Conservation (phyloP, 257 asterid species). For the Primulina huaijiensis region DNA sequence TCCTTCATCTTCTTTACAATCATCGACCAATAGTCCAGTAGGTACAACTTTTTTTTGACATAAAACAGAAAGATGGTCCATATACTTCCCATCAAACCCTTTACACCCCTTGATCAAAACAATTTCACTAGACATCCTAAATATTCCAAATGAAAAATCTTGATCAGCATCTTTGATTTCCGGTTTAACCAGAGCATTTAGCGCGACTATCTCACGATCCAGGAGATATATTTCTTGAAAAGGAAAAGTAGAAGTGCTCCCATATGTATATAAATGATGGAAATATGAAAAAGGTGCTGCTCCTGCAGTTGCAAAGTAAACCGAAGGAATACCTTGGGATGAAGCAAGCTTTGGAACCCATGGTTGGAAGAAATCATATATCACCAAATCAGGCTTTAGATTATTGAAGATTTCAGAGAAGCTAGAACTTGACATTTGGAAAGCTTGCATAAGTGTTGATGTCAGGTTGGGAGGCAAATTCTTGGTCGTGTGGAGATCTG, state of each 20-base stretch:
- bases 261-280: constrained; percentile 24
- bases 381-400: constrained; percentile 34
- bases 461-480: constrained; percentile 26
- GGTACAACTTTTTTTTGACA: constrained; percentile 26
- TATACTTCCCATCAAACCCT: constrained; percentile 32
- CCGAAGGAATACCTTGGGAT: constrained; percentile 30
- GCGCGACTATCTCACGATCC: constrained; percentile 13
- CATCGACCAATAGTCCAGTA: constrained; percentile 28
- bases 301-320: constrained; percentile 32
- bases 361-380: constrained; percentile 47
- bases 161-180: constrained; percentile 15
- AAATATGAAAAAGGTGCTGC: constrained; percentile 29
- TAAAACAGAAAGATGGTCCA: constrained; percentile 25
- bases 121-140: constrained; percentile 27
- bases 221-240: constrained; percentile 25
- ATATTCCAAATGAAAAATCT: constrained; percentile 19
- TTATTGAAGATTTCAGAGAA: constrained; percentile 28
- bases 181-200: not conserved
- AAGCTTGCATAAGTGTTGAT: constrained; percentile 24
- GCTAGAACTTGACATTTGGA: constrained; percentile 26
- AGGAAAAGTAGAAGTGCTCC: constrained; percentile 33
- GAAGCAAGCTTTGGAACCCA: constrained; percentile 49
- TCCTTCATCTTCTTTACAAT: not conserved
- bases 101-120: constrained; percentile 29
- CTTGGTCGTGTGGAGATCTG: constrained; percentile 32